Percentiles rank a stretch among this genome's conserved stretches.
Evolutionary conservation across 2,329 filamentous ascomycete genomes (phyloP).

Genomic region (Byssoonygena ceratinophila): DNA sequence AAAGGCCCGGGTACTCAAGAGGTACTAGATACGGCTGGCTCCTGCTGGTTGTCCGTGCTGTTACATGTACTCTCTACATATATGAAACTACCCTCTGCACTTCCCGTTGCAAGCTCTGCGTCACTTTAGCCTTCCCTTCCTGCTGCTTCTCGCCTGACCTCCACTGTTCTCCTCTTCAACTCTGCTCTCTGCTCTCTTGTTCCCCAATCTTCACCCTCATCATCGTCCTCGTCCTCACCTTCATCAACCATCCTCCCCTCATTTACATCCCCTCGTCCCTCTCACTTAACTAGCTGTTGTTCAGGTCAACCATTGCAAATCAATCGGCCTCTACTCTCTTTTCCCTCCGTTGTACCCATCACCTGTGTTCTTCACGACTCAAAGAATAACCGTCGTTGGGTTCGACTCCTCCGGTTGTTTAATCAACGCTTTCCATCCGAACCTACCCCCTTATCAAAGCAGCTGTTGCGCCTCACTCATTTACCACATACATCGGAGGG

Average conservation of each 20-base stretch:
- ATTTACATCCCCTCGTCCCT: slow-evolving; percentile 1
- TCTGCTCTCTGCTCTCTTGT: not conserved
- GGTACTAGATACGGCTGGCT: not conserved
- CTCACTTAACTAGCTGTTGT: slow-evolving; percentile 1
- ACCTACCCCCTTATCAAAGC: not conserved
- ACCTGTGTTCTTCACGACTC: not conserved
- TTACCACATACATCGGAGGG: not conserved
- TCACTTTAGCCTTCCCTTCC: not conserved
- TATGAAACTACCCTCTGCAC: slow-evolving; percentile 4
- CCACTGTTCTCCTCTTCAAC: not conserved
- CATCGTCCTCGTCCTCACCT: not conserved
- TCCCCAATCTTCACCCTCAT: not conserved
- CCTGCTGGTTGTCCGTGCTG: not conserved
- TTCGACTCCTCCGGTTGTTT: not conserved
- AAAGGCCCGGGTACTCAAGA: not conserved
- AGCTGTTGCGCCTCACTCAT: not conserved
- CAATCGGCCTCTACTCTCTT: not conserved
- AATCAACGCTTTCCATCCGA: not conserved
- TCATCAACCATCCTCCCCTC: not conserved
- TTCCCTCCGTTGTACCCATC: not conserved
- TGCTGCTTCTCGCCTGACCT: not conserved
- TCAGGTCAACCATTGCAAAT: not conserved
- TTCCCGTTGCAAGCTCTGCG: not conserved
- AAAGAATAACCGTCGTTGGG: not conserved
- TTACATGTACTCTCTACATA: not conserved